A percentile compares a stretch with the other conserved stretches of the same genome.
Evolutionary conservation across 805 yeast species (phyloP).

Genomic region (Zygotorulaspora florentina): DNA sequence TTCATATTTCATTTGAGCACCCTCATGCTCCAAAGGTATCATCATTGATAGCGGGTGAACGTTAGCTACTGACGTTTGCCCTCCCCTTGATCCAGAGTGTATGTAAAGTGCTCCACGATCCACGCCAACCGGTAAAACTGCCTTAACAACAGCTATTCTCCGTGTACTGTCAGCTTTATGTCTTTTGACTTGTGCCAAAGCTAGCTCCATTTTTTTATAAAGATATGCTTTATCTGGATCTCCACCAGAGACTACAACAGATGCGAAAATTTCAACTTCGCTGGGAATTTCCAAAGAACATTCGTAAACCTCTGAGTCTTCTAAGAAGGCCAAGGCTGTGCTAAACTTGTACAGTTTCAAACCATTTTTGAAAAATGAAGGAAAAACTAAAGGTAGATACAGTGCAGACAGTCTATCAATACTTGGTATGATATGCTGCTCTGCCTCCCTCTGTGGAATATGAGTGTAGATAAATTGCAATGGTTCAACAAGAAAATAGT

Average conservation of each 20-base stretch:
- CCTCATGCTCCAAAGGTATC: constrained; percentile 70
- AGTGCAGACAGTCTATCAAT: constrained; percentile 72
- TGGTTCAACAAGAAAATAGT: constrained; percentile 79
- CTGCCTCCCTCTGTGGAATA: constrained; percentile 70
- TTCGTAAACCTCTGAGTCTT: constrained; percentile 76
- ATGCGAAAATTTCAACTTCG: constrained; percentile 62
- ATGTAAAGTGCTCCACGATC: constrained; percentile 69
- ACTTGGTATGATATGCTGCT: constrained; percentile 85
- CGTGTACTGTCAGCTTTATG: constrained; percentile 42
- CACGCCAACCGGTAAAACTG: constrained; percentile 66
- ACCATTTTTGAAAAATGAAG: constrained; percentile 63
- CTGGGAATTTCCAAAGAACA: constrained; percentile 67
- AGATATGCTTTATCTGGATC: constrained; percentile 16
- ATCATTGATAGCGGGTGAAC: constrained; percentile 68
- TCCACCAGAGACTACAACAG: constrained; percentile 48
- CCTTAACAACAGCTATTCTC: constrained; percentile 74
- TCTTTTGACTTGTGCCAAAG: constrained; percentile 80
- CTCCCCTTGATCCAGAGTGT: constrained; percentile 63
- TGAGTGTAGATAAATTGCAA: constrained; percentile 75
- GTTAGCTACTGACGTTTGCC: constrained; percentile 52
- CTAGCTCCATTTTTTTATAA: constrained; percentile 39
- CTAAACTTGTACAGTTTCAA: constrained; percentile 65
- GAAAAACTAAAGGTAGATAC: constrained; percentile 81
- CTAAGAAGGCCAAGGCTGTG: constrained; percentile 67
- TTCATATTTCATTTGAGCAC: constrained; percentile 53